phyloP scores from a whole-genome alignment of 164 flowering plant genomes.

The Magnolia officinalis region DNA sequence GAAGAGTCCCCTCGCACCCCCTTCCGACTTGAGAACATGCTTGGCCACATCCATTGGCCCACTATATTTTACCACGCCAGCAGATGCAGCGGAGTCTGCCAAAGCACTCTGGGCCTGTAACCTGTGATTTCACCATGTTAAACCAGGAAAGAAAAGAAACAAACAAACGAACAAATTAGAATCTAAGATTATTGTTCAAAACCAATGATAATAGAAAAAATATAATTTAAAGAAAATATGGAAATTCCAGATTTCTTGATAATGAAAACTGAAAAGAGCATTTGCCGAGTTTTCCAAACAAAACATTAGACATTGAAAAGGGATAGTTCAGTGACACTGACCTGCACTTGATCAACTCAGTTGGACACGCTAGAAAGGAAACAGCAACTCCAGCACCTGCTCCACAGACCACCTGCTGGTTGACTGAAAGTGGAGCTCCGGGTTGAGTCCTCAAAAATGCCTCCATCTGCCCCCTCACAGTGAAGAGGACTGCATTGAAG shows the following conservation, averaged over 20 bases:
- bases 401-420: slow-evolving; percentile 73
- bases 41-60: slow-evolving; percentile 95
- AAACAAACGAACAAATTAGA: no score
- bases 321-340: slow-evolving; percentile 15
- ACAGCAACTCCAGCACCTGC: slow-evolving; percentile 98
- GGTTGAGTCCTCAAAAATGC: slow-evolving; percentile 71
- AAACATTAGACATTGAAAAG: not conserved
- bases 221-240: not conserved
- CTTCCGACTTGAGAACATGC: slow-evolving; percentile 82
- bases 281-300: not conserved
- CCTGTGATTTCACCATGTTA: slow-evolving; percentile 34
- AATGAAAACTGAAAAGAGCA: not conserved
- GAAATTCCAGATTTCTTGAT: not conserved
- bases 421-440: slow-evolving; percentile 66
- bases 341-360: slow-evolving; percentile 97
- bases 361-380: slow-evolving; percentile 91
- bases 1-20: slow-evolving; percentile 71
- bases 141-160: not conserved
- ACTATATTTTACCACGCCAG: slow-evolving; percentile 64
- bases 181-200: not conserved
- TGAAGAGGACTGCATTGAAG: slow-evolving; percentile 89
- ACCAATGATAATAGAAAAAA: not conserved
- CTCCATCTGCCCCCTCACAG: slow-evolving; percentile 95
- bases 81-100: slow-evolving; percentile 44
- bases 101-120: slow-evolving; percentile 92